Base-by-base conservation (phyloP, 306 rosid genomes). In the Sophora flavescens region DNA sequence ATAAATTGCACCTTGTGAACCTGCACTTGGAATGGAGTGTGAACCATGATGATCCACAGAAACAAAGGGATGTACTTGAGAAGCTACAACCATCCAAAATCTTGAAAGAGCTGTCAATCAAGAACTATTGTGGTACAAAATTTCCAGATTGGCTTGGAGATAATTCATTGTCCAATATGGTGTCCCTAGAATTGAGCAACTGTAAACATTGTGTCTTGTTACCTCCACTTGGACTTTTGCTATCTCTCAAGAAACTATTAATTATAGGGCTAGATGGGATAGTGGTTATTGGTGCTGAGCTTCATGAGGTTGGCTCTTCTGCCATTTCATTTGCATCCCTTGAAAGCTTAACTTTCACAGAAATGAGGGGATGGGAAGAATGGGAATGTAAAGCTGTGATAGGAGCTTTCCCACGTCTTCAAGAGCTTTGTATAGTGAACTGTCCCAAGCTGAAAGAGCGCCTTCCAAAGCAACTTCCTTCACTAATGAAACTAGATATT, bases 141-240 rank as follows among this genome's bases (percentile, higher is more conserved):
- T 67, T 74, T 5, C 80, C 80, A 66, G 26, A 74, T 66, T 80
- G 80, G 84, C 48, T 80, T 33, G 70, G 84, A 36, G 68, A 65
- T 45, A 16, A 11, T 57, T 73, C 79, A 18, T 38, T 80, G 16
- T 73, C 68, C 1, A 80, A 73, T 35, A 4, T 80, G n/a, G 60
- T 47, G 26, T 38, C 56, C 5, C 1, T 80, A n/a, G n/a, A 18
- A 30, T 68, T 73, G 44, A 45, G 8, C 0, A 18, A 65, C 15
- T 57, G 67, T 14, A 28, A 22, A n/a, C 6, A 35, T n/a, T 80
- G 70, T 66, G 36, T 18, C 13, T 64, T 5, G 15, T 47, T 81
- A 15, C 78, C 85, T 17, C 28, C 81, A 3, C 45, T 70, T 53
- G 81, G 81, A 14, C 39, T 35, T 1, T 50, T 76, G 8, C 63